Percentiles rank a stretch among this genome's conserved stretches.
These are phyloP conservation scores for peach (Prunus persica) DNA, from an alignment of 306 rosid species.

Conservation along the genomic window DNA sequence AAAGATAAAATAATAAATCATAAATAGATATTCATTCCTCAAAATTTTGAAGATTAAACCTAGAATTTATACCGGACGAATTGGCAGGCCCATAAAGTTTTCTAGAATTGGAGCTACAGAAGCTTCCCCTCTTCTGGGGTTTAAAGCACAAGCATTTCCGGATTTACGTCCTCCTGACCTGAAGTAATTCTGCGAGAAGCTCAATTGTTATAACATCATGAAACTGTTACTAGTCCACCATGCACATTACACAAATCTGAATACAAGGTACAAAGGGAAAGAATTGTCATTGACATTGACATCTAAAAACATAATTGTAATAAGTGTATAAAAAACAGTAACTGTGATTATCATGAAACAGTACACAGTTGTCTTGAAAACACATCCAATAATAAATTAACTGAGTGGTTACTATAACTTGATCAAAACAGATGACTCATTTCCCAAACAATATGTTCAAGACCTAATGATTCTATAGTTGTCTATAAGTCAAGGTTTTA, in stretches of 20 bases:
- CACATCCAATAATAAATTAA: neutral
- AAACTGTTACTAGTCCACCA: conserved; percentile 22
- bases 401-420: neutral
- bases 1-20: neutral
- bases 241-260: neutral
- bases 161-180: conserved; percentile 81
- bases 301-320: conserved; percentile 5
- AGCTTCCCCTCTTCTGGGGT: conserved; percentile 49
- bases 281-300: neutral
- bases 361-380: neutral
- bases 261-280: conserved; percentile 11
- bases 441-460: neutral
- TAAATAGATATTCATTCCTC: conserved; percentile 1
- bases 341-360: neutral
- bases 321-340: neutral
- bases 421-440: neutral
- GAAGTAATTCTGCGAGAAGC: conserved; percentile 66
- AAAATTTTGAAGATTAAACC: neutral
- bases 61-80: conserved; percentile 61
- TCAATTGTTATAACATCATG: conserved; percentile 18
- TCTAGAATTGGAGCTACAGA: conserved; percentile 37
- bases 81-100: conserved; percentile 86
- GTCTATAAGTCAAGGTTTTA: neutral
- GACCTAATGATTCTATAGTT: neutral
- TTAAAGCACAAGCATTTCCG: conserved; percentile 75